Base-by-base conservation (phyloP, 2,329 filamentous ascomycete species). In the Colletotrichum tabaci region DNA sequence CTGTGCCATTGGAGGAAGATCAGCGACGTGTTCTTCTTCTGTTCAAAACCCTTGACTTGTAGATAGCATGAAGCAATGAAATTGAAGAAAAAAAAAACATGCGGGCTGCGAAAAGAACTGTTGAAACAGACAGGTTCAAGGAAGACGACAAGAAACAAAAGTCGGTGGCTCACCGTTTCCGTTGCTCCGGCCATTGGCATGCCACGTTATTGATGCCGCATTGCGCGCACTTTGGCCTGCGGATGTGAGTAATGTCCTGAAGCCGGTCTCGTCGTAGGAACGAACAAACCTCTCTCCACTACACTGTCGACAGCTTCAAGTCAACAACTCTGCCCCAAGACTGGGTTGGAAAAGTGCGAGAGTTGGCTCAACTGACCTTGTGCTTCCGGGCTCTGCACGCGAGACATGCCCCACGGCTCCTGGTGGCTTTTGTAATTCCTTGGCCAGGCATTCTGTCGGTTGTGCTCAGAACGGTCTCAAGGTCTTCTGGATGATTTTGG, bases 101-200 rank as follows among this genome's bases (percentile, higher is more conserved):
- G n/a, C 15, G 26, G 9, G 30, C 7, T 18, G 23, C 23, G 15
- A 23, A 2, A 50, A 49, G 47, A 23, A 5, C 1, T 49, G 47
- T 21, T 2, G 10, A 12, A 21, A 13, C 10, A 10, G n/a, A 12
- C 49, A 13, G 7, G 13, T 52, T 7, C 1, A 8, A 52, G 13
- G 13, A 30, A 18, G 13, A 3, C 23, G 2, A 26, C 1, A 30
- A 26, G 15, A 30, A 26, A 30, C 13, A 1, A 15, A 21, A 16
- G 4, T 3, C 15, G 38, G 23, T 9, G 8, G 46, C 69, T n/a
- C 42, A 69, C 72, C 72, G 65, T 38, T 74, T 74, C 18, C 66
- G 57, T 30, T 64, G 65, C 40, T 66, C 52, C n/a, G 72, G 72
- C 72, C 72, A 71, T 15, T 73, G 65, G 35, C 72, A 74, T 3